A percentile compares a stretch with the other conserved stretches of the same genome.
Conservation (phyloP, 768 basidiomycete genomes). For the Lentinus brumalis region DNA sequence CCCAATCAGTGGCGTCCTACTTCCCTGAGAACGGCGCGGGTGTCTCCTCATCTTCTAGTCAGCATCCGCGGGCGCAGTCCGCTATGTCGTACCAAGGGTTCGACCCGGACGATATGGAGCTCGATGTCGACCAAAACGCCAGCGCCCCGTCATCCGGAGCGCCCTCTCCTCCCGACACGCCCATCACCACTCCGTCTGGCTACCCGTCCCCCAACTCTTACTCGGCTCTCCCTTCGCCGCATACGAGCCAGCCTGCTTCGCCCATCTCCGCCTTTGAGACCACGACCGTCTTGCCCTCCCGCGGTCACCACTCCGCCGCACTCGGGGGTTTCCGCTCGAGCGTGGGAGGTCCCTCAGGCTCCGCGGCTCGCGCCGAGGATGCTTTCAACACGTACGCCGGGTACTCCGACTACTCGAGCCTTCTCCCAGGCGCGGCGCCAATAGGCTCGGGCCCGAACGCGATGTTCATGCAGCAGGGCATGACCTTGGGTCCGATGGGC, state of each 20-base stretch:
- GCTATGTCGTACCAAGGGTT: slow-evolving; percentile 43
- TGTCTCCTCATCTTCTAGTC: slow-evolving; percentile 5
- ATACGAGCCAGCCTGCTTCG: slow-evolving; percentile 33
- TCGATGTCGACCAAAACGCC: slow-evolving; percentile 55
- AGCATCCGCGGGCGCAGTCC: slow-evolving; percentile 15
- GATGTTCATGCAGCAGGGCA: slow-evolving; percentile 35
- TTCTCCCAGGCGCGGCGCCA: slow-evolving; percentile 51
- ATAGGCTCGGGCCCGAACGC: slow-evolving; percentile 12
- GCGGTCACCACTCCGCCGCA: slow-evolving; percentile 36
- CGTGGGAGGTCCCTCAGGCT: slow-evolving; percentile 30
- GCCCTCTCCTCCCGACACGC: slow-evolving; percentile 47
- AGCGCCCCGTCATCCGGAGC: slow-evolving; percentile 37
- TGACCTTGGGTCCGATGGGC: slow-evolving; percentile 39
- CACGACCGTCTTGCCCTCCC: slow-evolving; percentile 54
- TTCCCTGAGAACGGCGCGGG: slow-evolving; percentile 23
- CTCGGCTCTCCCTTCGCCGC: slow-evolving; percentile 30
- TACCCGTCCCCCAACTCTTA: slow-evolving; percentile 27
- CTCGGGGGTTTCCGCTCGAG: slow-evolving; percentile 37
- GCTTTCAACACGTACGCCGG: slow-evolving; percentile 72
- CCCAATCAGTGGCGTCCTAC: slow-evolving; percentile 22
- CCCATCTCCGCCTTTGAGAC: slow-evolving; percentile 56
- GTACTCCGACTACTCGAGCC: slow-evolving; percentile 64
- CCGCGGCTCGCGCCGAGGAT: slow-evolving; percentile 41
- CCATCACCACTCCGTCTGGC: slow-evolving; percentile 44
- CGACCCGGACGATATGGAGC: slow-evolving; percentile 83